These are phyloP conservation scores for Fusarium nodosum DNA, from an alignment of 2,329 filamentous ascomycete species.

Conservation along the genomic window DNA sequence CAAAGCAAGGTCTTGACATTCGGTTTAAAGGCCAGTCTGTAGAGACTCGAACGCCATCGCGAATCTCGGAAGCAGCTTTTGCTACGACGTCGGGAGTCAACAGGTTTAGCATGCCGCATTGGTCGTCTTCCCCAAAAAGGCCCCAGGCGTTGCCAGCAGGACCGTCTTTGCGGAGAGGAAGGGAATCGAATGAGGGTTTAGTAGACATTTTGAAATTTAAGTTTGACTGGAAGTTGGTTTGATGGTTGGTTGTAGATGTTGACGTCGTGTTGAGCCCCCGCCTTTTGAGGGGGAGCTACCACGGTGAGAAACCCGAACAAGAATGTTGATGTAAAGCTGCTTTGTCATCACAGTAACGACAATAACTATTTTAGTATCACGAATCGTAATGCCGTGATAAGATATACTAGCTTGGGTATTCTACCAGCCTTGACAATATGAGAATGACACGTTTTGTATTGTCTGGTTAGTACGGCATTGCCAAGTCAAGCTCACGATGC, in stretches of 20 bases:
- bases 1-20: slow-evolving; percentile 54
- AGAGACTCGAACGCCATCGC: slow-evolving; percentile 51
- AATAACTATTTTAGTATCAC: neutral
- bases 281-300: slow-evolving; percentile 29
- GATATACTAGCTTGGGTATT: too few species aligned
- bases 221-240: neutral
- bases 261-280: neutral
- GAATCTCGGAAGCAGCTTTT: slow-evolving; percentile 50
- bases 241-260: neutral
- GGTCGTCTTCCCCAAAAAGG: slow-evolving; percentile 64
- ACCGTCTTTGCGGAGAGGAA: slow-evolving; percentile 64
- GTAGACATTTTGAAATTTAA: neutral
- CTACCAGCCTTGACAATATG: too few species aligned
- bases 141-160: slow-evolving; percentile 69
- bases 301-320: slow-evolving; percentile 7
- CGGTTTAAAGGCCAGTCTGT: slow-evolving; percentile 54
- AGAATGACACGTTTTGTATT: too few species aligned
- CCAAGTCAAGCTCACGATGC: too few species aligned
- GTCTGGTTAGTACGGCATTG: too few species aligned
- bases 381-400: neutral
- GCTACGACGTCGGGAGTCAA: slow-evolving; percentile 57
- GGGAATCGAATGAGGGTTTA: slow-evolving; percentile 57
- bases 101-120: slow-evolving; percentile 68
- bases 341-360: neutral
- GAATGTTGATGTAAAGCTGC: neutral